Evolutionary conservation across 2,329 filamentous ascomycete genomes (phyloP), one percentile per base, ranked within the genome.

Genomic region (Aspergillus udagawae): DNA sequence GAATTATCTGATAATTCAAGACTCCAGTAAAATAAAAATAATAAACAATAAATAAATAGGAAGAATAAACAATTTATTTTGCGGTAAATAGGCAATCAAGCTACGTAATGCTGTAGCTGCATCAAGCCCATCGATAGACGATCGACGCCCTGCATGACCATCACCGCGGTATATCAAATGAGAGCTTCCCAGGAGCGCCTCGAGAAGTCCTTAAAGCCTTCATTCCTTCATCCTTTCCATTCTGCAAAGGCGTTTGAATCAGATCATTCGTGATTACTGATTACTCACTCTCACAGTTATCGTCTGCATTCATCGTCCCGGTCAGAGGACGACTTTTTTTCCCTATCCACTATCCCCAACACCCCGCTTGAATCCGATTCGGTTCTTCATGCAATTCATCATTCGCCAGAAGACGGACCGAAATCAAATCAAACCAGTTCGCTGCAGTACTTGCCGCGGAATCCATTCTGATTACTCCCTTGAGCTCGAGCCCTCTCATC

Each of bases 81-180:
- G 50, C 52, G 58, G 55, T 51, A 61, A 52, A 56, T 47, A 44
- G 56, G 25, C 51, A 57, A 57, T 59, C 52, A 63, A 59, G 45
- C 62, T 59, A 65, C 57, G 65, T 68, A 67, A 71, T 66, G 58
- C 62, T 58, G 65, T 67, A 63, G 61, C 57, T 58, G 32, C 64
- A 64, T 69, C 66, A 73, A 73, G 67, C 70, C 72, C 65, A 65
- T 71, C 63, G 67, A 70, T 70, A 59, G 66, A 69, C 67, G 74
- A 76, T 76, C 73, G 72, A 74, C 73, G 66, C 64, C 70, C 71
- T 77, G 75, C 75, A 77, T 77, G 75, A 77, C 75, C 71, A 68
- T 66, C 69, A 67, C 67, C 69, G 67, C 69, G 68, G 69, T 68
- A 73, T 74, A 74, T 75, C 74, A 76, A 77, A 76, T 77, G 72